Evolutionary conservation across 257 asterid genomes (phyloP), one percentile per base, ranked within the genome.

Genomic region (Ilex asprella): DNA sequence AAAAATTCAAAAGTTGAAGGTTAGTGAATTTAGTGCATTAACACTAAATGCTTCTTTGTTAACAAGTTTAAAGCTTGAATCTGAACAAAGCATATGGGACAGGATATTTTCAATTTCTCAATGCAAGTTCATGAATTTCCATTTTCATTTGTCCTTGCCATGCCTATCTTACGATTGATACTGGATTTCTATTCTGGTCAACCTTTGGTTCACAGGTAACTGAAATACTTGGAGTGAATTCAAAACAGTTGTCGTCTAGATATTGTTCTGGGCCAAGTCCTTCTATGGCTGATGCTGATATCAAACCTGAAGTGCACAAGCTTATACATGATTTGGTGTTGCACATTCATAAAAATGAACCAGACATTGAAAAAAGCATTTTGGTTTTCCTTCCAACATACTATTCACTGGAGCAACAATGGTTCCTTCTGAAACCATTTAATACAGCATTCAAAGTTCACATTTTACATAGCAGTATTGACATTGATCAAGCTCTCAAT

Each of bases 311-410:
- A 69, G 78, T 84, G 79, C 92, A 89, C 76, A 79, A 73, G 77
- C 88, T 92, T 64, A 89, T 92, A 63, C 99, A 85, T 73, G 71
- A 86, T 60, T 79, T 92, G 84, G 81, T 92, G 76, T 14, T 89
- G 58, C 78, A 92, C 70, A 92, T 89, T 67, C 95, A 92, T 80
- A 85, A 78, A 61, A 86, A 75, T 62, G 99, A 92, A 80, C 76
- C 82, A 58, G 99, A 92, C 77, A 92, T 92, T 58, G 99, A 89
- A 79, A 89, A 89, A 86, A 86, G 99, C 77, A 89, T 92, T 75
- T 78, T 92, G 82, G 74, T 92, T 65, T 92, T 92, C 71, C 97
- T 92, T 70, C 99, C 99, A 31, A 87, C 99, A 55, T 89, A 86
- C 78, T 67, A 78, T 70, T 77, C 97, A 39, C 74, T 92, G 59